Conservation (phyloP, 345 rosid species). For the Diplotaxis tenuifolia region DNA sequence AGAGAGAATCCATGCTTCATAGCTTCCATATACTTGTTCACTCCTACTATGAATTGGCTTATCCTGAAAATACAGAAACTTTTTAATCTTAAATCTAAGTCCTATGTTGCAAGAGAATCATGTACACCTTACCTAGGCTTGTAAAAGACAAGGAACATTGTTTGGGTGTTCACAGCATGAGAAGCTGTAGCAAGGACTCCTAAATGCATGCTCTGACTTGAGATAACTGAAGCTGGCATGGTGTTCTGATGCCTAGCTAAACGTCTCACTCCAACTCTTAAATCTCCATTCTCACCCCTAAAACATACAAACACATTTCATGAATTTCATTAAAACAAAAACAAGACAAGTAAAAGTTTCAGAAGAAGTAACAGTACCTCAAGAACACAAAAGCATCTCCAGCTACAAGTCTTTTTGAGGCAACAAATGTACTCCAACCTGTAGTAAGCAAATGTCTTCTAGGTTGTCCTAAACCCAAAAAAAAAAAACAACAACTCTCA, state of each 20-base stretch:
- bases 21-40: conserved; percentile 63
- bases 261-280: conserved; percentile 67
- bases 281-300: conserved; percentile 62
- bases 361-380: conserved; percentile 40
- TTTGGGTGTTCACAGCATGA: conserved; percentile 55
- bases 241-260: conserved; percentile 53
- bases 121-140: conserved; percentile 70
- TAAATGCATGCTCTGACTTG: conserved; percentile 79
- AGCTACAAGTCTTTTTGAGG: conserved; percentile 66
- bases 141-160: conserved; percentile 67
- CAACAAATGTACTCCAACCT: conserved; percentile 82
- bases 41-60: conserved; percentile 64
- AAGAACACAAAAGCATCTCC: conserved; percentile 81
- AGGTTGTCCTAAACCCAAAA: conserved; percentile 58
- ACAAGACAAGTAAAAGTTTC: neutral
- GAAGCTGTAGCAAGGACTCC: conserved; percentile 88
- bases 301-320: conserved; percentile 51
- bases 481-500: neutral
- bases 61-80: conserved; percentile 42
- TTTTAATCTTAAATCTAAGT: neutral
- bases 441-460: conserved; percentile 76
- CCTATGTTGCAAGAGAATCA: neutral
- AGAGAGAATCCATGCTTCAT: conserved; percentile 50
- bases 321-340: neutral
- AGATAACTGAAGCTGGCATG: conserved; percentile 68